Percentiles rank a stretch among this genome's conserved stretches.
These are phyloP conservation scores for Microascus cirrosus DNA, from an alignment of 2,329 filamentous ascomycete genomes.

Conservation along the genomic window DNA sequence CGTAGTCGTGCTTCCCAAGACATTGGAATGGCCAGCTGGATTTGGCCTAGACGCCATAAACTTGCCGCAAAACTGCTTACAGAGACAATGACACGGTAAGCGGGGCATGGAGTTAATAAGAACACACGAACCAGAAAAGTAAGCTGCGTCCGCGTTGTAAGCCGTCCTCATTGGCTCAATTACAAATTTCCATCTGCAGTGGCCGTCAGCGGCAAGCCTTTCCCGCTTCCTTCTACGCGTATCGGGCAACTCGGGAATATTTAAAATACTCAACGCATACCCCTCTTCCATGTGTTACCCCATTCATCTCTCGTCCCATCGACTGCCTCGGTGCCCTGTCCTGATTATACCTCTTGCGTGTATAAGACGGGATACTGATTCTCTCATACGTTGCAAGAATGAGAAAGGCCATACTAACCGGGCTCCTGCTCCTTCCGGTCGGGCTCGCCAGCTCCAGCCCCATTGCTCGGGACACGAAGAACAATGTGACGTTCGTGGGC, in stretches of 20 bases:
- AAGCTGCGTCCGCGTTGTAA: not conserved
- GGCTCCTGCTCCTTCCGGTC: not conserved
- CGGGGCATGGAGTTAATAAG: too few species aligned
- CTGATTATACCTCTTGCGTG: not conserved
- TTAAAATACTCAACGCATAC: not conserved
- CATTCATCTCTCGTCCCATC: not conserved
- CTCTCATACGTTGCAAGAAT: not conserved
- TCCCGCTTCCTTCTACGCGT: not conserved
- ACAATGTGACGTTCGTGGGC: constrained; percentile 27
- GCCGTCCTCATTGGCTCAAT: not conserved
- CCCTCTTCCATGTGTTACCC: not conserved
- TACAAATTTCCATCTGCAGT: not conserved
- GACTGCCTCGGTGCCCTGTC: not conserved
- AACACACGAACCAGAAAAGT: not conserved
- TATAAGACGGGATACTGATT: not conserved
- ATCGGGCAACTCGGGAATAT: not conserved
- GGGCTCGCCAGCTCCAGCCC: not conserved
- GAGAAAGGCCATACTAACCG: not conserved
- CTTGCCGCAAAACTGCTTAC: too few species aligned
- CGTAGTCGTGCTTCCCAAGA: too few species aligned
- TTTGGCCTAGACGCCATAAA: too few species aligned
- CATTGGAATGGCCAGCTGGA: too few species aligned
- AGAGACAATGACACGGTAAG: too few species aligned
- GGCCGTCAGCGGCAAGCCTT: not conserved
- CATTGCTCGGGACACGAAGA: constrained; percentile 7